These are phyloP conservation scores for Arabidopsis suecica DNA, from an alignment of 345 rosid species.

Conservation along the genomic window DNA sequence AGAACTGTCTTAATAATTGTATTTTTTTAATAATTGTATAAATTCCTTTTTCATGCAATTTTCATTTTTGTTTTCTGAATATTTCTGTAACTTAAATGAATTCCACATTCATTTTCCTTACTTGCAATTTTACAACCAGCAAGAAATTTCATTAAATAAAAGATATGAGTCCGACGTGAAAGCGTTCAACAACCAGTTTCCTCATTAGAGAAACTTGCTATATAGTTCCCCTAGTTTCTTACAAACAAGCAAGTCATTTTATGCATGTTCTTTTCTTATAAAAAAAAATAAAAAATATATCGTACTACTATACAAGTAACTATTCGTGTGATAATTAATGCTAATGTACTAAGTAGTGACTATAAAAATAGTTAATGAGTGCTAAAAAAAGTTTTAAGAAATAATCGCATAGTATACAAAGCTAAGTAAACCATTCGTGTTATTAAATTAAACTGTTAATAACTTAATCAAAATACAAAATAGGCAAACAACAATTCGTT, in stretches of 20 bases:
- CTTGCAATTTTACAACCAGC: neutral
- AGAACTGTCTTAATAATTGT: neutral
- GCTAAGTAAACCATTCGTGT: neutral
- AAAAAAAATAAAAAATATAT: neutral
- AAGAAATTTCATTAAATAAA: neutral
- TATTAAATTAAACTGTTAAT: neutral
- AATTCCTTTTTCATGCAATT: neutral
- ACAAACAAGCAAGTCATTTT: neutral
- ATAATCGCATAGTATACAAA: too few species aligned
- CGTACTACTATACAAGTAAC: neutral
- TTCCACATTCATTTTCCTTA: too few species aligned
- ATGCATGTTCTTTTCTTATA: neutral
- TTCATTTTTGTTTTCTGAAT: neutral
- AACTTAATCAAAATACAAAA: neutral
- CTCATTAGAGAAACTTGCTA: neutral
- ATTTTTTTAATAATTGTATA: neutral
- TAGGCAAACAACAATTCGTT: neutral
- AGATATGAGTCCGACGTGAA: neutral
- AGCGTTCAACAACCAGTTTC: neutral
- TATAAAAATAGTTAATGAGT: too few species aligned
- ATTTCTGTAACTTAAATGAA: too few species aligned
- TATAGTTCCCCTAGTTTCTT: neutral
- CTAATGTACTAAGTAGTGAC: neutral
- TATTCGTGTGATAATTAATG: neutral
- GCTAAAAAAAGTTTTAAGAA: too few species aligned